Base-by-base conservation (phyloP, 768 basidiomycete species). In the Leccinum broughii region DNA sequence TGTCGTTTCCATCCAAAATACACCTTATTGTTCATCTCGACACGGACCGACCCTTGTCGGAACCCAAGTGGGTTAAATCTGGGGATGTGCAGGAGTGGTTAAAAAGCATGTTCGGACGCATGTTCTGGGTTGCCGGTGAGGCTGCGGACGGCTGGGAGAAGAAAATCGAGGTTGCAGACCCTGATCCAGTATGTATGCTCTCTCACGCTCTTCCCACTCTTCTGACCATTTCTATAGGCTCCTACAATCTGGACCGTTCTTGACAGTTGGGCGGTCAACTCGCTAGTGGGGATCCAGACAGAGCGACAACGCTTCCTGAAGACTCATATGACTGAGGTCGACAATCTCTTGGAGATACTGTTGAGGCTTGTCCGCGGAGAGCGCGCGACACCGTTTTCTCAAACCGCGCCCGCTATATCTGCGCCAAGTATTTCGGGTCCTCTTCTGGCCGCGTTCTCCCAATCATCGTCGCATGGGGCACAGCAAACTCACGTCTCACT, bases 61-160 rank as follows among this genome's bases (percentile, higher is more conserved):
- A 98, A 72, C 94, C 97, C 7, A 91, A 93, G 72, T 99, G 96
- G 97, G 93, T 94, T 39, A 93, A 94, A 74, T 89, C 90, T 8
- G 96, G 96, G 32, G 92, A 95, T 70, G 85, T 95, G 24, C 93
- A 96, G 66, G 94, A 95, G 41, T 98, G 95, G 95, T 77, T 93
- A 66, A 85, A 86, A 73, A 91, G 84, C 66, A 92, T 92, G 81
- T 90, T 93, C 73, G 92, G 91, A 3, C 80, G 90, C 39, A 90
- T 90, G 87, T 91, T 92, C 69, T 92, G 89, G 89, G 87, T 89
- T 51, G 83, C 89, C 28, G 89, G 88, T 6, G 89, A 90, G 56
- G 89, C 87, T 13, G 85, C 87, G n/a, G 89, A 89, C 63, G 90
- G 91, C 9, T 99, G 97, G 97, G 90, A 91, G 75, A 93, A 89